Evolutionary conservation across 305 asterid species (phyloP).

Genomic region (Rubia tinctorum): DNA sequence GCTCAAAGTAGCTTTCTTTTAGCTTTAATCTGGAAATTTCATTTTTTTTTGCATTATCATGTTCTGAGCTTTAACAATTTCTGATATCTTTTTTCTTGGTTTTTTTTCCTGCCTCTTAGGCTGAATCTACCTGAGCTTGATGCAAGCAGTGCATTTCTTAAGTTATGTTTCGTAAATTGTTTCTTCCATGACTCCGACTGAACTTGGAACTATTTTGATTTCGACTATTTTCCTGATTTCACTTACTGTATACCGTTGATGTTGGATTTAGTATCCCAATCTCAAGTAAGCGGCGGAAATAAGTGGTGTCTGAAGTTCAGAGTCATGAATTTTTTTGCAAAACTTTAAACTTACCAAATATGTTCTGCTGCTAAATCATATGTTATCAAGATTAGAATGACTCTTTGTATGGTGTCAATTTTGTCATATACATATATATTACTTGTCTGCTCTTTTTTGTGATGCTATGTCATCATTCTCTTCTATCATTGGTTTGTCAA

Average conservation of each 20-base stretch:
- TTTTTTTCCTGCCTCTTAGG: background rate
- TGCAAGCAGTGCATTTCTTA: background rate
- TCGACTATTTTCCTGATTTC: background rate
- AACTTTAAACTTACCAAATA: background rate
- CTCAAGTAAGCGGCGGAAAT: constrained; percentile 65
- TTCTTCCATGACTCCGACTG: background rate
- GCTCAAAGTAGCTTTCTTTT: no score
- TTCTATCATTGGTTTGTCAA: background rate
- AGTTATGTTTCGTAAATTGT: background rate
- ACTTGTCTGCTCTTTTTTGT: no score
- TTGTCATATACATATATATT: no score
- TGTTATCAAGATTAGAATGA: no score
- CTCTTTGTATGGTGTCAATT: no score
- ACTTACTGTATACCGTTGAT: background rate
- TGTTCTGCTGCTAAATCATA: background rate
- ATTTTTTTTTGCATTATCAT: no score
- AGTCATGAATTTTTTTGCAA: background rate
- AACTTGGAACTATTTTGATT: background rate
- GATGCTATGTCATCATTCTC: background rate
- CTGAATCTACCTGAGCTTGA: background rate
- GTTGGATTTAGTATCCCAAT: constrained; percentile 24
- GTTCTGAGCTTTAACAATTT: no score
- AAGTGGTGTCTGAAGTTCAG: constrained; percentile 12
- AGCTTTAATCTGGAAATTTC: no score
- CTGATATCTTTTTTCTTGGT: background rate